Evolutionary conservation across 208 protist genomes (phyloP).

Genomic region (Leishmania arabica): DNA sequence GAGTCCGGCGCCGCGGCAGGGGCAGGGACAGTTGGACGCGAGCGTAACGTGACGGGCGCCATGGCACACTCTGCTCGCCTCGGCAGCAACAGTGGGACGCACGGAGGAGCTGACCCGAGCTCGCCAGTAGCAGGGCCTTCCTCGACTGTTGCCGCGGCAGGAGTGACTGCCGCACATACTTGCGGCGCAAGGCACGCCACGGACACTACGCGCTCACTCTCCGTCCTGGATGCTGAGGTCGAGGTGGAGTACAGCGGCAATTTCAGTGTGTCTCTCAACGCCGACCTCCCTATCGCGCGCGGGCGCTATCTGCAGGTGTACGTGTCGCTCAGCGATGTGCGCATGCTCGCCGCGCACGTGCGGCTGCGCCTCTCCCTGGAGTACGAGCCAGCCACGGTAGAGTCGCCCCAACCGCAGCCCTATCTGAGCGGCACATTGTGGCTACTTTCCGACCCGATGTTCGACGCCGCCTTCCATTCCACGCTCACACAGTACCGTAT

Average conservation of each 20-base stretch:
- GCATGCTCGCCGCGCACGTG: conserved; percentile 45
- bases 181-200: conserved; percentile 2
- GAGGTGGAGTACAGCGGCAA: conserved; percentile 84
- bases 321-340: conserved; percentile 61
- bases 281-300: conserved; percentile 71
- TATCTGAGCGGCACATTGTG: conserved; percentile 71
- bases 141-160: background rate
- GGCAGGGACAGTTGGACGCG: conserved; percentile 1
- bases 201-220: conserved; percentile 33
- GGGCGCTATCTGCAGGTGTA: conserved; percentile 76
- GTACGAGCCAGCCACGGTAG: conserved; percentile 68
- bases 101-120: background rate
- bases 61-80: conserved; percentile 9
- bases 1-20: background rate
- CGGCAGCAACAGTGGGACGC: background rate
- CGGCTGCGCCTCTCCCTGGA: conserved; percentile 59
- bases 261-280: conserved; percentile 60
- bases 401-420: conserved; percentile 55
- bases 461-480: conserved; percentile 72
- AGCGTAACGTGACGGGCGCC: conserved; percentile 1
- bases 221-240: conserved; percentile 66
- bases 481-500: conserved; percentile 65
- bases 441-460: conserved; percentile 84
- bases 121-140: conserved; percentile 5
- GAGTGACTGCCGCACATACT: background rate